A percentile compares a stretch with the other conserved stretches of the same genome.
phyloP scores from a whole-genome alignment of 345 rosid species.

The Eutrema yunnanense region DNA sequence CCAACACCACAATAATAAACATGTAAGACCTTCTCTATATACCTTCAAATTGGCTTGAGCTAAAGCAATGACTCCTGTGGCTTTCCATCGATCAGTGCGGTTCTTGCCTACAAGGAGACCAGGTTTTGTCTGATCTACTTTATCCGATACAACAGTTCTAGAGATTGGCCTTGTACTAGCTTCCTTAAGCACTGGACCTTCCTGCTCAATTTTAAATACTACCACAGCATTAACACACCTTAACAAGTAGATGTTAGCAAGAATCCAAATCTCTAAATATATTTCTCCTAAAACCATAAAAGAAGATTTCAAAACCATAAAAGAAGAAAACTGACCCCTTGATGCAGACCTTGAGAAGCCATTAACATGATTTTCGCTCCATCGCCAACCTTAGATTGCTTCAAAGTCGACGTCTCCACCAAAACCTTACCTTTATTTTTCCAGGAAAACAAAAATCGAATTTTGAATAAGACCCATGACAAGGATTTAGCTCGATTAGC shows the following conservation, averaged over 20 bases:
- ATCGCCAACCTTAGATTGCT: conserved; percentile 45
- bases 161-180: conserved; percentile 46
- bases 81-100: conserved; percentile 57
- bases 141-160: conserved; percentile 33
- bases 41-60: conserved; percentile 73
- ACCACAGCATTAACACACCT: background rate
- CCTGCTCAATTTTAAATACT: conserved; percentile 35
- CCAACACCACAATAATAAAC: background rate
- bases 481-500: background rate
- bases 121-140: conserved; percentile 20
- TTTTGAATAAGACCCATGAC: background rate
- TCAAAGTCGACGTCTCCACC: conserved; percentile 61
- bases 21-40: background rate
- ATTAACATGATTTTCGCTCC: conserved; percentile 90
- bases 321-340: conserved; percentile 54
- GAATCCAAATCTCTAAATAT: background rate
- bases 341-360: conserved; percentile 89
- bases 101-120: conserved; percentile 38
- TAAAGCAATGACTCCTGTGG: conserved; percentile 69
- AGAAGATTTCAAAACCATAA: background rate
- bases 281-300: background rate
- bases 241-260: background rate
- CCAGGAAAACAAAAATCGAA: background rate
- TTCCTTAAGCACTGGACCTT: conserved; percentile 64
- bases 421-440: conserved; percentile 59